phyloP scores from a whole-genome alignment of 139 green algal genomes.

The Chlamydomonas sp. region DNA sequence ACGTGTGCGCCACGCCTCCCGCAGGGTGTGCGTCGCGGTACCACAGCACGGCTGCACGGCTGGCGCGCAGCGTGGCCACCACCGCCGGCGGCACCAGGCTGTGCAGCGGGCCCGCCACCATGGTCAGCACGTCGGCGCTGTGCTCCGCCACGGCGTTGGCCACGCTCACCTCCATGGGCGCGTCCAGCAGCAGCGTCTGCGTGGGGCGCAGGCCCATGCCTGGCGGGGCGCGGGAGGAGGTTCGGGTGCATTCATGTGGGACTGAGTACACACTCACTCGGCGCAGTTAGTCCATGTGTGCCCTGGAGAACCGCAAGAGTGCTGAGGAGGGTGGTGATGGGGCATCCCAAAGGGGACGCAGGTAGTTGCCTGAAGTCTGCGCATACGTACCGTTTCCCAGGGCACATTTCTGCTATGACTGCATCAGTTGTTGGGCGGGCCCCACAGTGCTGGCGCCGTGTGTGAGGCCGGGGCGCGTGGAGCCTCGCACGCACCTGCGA shows the following conservation, averaged over 20 bases:
- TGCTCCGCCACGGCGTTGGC: background rate
- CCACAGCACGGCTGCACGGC: constrained; percentile 18
- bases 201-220: background rate
- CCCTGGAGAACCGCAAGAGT: background rate
- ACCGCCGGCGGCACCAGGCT: constrained; percentile 7
- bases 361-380: background rate
- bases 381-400: background rate
- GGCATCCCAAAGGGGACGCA: background rate
- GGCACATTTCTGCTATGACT: background rate
- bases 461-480: background rate
- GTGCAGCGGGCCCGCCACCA: background rate
- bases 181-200: constrained; percentile 19
- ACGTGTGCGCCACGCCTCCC: background rate
- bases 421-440: background rate
- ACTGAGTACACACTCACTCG: background rate
- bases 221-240: background rate
- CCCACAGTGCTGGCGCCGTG: background rate
- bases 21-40: constrained; percentile 3
- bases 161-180: constrained; percentile 11
- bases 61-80: constrained; percentile 11
- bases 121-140: background rate
- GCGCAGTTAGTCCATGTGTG: background rate
- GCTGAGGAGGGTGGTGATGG: background rate
- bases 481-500: background rate
- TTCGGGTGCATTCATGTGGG: no score